A percentile compares a stretch with the other conserved stretches of the same genome.
Conservation (phyloP, 805 yeast species). For the Lipomyces chichibuensis region DNA sequence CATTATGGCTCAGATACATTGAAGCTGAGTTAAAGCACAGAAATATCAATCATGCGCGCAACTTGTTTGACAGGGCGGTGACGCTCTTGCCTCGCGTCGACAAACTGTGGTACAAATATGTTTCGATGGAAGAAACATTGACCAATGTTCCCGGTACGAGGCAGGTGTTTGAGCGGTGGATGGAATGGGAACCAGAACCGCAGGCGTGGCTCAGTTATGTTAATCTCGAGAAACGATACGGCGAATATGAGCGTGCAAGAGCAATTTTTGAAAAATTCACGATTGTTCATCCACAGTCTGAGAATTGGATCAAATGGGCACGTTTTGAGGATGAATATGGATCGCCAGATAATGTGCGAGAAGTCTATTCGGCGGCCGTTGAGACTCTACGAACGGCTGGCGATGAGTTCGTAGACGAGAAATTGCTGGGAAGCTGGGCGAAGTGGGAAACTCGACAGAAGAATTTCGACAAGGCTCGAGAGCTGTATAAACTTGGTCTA, state of each 20-base stretch:
- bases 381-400: constrained; percentile 51
- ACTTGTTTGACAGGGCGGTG: constrained; percentile 77
- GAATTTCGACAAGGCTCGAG: constrained; percentile 66
- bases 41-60: constrained; percentile 86
- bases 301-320: constrained; percentile 77
- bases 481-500: constrained; percentile 58
- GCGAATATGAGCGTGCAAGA: constrained; percentile 60
- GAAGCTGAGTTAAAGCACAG: constrained; percentile 72
- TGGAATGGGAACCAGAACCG: constrained; percentile 67
- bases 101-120: constrained; percentile 84
- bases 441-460: constrained; percentile 65
- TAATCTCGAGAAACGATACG: constrained; percentile 70
- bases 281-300: constrained; percentile 53
- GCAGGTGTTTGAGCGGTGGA: constrained; percentile 75
- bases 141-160: constrained; percentile 66
- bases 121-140: constrained; percentile 78
- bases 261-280: constrained; percentile 61
- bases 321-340: constrained; percentile 65
- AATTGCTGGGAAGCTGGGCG: constrained; percentile 60
- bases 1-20: constrained; percentile 83
- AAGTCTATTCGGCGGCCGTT: constrained; percentile 67
- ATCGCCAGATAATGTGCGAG: constrained; percentile 53
- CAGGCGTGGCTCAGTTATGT: constrained; percentile 77
- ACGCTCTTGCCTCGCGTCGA: constrained; percentile 74
- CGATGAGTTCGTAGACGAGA: constrained; percentile 44